Evolutionary conservation across 2,329 filamentous ascomycete species (phyloP).

Genomic region (Ceratocystis colombiana): DNA sequence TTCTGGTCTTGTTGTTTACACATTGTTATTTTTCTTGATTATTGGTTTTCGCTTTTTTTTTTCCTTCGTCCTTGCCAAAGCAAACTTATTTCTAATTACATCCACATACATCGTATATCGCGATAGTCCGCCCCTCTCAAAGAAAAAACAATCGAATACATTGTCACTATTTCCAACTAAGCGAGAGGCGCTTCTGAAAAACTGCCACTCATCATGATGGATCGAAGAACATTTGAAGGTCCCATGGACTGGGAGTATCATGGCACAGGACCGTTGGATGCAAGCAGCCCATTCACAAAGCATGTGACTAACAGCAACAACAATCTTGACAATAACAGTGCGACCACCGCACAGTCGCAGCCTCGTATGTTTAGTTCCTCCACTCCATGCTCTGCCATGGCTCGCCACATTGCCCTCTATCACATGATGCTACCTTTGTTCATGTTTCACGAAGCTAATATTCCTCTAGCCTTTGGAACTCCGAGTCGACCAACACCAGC

Average conservation of each 20-base stretch:
- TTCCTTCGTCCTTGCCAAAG: too few species aligned
- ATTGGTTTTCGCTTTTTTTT: too few species aligned
- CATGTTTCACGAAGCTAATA: too few species aligned
- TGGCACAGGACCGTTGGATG: slow-evolving; percentile 47
- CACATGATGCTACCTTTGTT: too few species aligned
- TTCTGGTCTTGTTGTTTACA: too few species aligned
- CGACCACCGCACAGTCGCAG: neutral
- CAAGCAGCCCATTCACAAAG: slow-evolving; percentile 48
- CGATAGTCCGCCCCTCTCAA: too few species aligned
- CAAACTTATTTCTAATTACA: too few species aligned
- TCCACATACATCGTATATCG: too few species aligned
- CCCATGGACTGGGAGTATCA: slow-evolving; percentile 61
- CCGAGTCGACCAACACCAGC: slow-evolving; percentile 22
- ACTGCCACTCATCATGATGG: slow-evolving; percentile 33
- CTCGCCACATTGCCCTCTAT: neutral
- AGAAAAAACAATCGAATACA: neutral
- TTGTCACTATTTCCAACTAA: neutral
- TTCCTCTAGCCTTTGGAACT: neutral
- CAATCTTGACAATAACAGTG: neutral
- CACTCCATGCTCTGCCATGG: neutral
- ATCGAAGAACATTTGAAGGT: slow-evolving; percentile 48
- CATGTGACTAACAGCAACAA: slow-evolving; percentile 29
- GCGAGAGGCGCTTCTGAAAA: neutral
- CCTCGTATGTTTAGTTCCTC: neutral
- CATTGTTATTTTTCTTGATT: too few species aligned